Percentiles rank a stretch among this genome's conserved stretches.
These are phyloP conservation scores for Leishmania gerbilli DNA, from an alignment of 208 protist species.

Conservation along the genomic window DNA sequence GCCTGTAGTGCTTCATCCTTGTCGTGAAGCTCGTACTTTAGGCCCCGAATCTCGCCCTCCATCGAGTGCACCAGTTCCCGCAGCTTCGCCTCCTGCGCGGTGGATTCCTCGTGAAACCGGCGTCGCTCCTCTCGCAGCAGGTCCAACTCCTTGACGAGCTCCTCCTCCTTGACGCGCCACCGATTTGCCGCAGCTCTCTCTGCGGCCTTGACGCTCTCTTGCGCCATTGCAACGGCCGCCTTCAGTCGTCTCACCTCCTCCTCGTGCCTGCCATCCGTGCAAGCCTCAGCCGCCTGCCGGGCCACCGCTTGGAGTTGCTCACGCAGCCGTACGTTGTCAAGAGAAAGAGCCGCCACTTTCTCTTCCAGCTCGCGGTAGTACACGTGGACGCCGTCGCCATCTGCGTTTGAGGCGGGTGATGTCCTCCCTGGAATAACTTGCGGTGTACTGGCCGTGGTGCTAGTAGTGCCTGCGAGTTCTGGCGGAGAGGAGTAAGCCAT, in stretches of 20 bases:
- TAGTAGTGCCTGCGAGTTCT: neutral
- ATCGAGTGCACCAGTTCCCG: constrained; percentile 38
- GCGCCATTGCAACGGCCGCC: constrained; percentile 28
- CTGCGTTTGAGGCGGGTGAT: neutral
- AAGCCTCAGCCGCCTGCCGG: constrained; percentile 28
- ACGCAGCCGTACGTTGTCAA: constrained; percentile 55
- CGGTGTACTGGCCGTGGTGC: neutral
- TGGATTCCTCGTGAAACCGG: constrained; percentile 26
- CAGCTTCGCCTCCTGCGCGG: constrained; percentile 35
- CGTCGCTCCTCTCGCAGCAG: constrained; percentile 58
- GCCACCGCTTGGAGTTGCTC: constrained; percentile 44
- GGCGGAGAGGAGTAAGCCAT: no score
- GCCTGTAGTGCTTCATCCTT: constrained; percentile 23
- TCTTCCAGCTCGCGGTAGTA: constrained; percentile 29
- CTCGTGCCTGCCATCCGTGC: constrained; percentile 33
- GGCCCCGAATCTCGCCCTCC: constrained; percentile 34
- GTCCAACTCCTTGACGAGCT: constrained; percentile 62
- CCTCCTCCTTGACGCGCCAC: constrained; percentile 59
- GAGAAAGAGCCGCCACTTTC: constrained; percentile 31
- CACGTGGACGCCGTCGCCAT: neutral
- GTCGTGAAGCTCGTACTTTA: constrained; percentile 16
- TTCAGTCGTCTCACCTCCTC: constrained; percentile 67
- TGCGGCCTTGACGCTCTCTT: constrained; percentile 18
- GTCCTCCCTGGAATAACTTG: neutral
- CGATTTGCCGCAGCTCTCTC: constrained; percentile 29